These are phyloP conservation scores for Hordeum vulgare DNA, from an alignment of 176 grass and related monocot genomes.

Conservation along the genomic window MorexV3_pseudomolecules_assembly NC_058520.1:88458314-88458813, in stretches of 20 bases:
- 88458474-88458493: background rate
- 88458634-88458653: background rate
- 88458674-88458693: conserved; percentile 53
- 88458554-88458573: conserved; percentile 59
- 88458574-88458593: background rate
- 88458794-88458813: conserved; percentile 64
- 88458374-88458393: too few relatives aligned
- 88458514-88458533: background rate
- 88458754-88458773: conserved; percentile 86
- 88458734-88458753: conserved; percentile 66
- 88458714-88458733: conserved; percentile 73
- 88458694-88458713: conserved; percentile 52
- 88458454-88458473: background rate
- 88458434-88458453: background rate
- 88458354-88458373: background rate
- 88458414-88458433: background rate
- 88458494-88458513: background rate
- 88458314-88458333: too few relatives aligned
- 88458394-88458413: background rate
- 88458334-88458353: background rate
- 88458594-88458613: background rate
- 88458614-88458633: background rate
- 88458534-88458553: conserved; percentile 35
- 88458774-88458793: conserved; percentile 51
- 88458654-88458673: conserved; percentile 76